These are phyloP conservation scores for Apiotrichum mycotoxinovorans DNA, from an alignment of 1,284 basidiomycete species.

Conservation along the genomic window DNA sequence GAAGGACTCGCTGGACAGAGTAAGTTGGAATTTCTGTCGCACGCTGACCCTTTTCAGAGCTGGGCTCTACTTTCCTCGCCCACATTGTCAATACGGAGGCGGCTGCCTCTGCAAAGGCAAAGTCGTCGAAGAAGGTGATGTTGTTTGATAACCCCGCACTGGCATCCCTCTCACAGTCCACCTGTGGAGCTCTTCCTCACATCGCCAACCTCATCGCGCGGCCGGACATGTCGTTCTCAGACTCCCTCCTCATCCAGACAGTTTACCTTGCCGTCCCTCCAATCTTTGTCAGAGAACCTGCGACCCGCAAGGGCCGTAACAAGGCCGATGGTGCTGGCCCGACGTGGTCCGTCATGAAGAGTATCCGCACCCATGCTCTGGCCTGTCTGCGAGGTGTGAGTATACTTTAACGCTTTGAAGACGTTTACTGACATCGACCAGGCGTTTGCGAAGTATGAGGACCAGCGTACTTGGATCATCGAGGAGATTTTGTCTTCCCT, in stretches of 20 bases:
- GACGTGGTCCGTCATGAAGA: constrained; percentile 60
- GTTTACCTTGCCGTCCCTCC: constrained; percentile 90
- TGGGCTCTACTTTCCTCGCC: constrained; percentile 56
- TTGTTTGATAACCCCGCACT: constrained; percentile 53
- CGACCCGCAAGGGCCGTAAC: constrained; percentile 46
- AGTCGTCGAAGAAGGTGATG: constrained; percentile 7
- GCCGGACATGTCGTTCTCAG: constrained; percentile 68
- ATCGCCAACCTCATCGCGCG: constrained; percentile 47
- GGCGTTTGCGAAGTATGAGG: constrained; percentile 84
- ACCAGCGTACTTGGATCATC: constrained; percentile 90
- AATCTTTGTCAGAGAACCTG: constrained; percentile 75
- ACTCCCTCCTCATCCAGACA: constrained; percentile 79
- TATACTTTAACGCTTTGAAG: constrained; percentile 14
- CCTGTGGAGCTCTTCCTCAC: constrained; percentile 51
- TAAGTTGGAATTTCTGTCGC: constrained; percentile 20
- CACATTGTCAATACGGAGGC: constrained; percentile 56
- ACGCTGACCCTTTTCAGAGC: constrained; percentile 20
- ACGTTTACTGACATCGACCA: constrained; percentile 36
- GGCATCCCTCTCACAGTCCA: constrained; percentile 64
- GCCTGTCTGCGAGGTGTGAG: constrained; percentile 76
- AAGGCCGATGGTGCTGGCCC: constrained; percentile 58
- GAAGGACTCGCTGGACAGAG: constrained; percentile 60
- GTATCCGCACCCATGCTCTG: constrained; percentile 73
- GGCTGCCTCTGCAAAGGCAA: constrained; percentile 35
- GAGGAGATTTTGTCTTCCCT: constrained; percentile 88